These are phyloP conservation scores for Closterium sp. DNA, from an alignment of 139 green algal genomes.

Conservation along the genomic window DNA sequence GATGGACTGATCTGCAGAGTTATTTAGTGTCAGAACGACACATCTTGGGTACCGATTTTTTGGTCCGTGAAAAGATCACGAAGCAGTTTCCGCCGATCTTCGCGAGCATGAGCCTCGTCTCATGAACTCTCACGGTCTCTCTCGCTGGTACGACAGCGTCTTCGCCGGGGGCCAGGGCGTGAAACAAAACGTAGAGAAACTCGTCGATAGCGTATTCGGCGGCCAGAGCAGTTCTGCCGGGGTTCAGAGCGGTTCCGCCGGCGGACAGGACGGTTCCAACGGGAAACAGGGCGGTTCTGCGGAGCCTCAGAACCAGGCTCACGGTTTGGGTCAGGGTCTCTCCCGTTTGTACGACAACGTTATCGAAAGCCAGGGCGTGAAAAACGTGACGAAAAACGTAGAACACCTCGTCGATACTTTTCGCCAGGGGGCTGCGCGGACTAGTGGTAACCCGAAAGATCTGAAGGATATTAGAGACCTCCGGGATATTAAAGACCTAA, in stretches of 20 bases:
- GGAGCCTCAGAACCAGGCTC: background rate
- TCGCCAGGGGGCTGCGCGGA: background rate
- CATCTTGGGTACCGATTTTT: too few species aligned
- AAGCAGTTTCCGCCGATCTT: too few species aligned
- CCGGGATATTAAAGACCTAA: constrained; percentile 2
- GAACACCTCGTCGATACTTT: background rate
- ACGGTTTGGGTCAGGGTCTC: background rate
- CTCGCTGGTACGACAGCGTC: background rate
- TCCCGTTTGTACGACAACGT: background rate
- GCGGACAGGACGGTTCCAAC: background rate
- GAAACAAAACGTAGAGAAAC: too few species aligned
- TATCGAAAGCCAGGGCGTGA: background rate
- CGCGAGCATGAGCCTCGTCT: background rate
- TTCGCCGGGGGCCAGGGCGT: too few species aligned
- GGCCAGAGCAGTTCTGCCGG: background rate
- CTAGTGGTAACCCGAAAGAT: background rate
- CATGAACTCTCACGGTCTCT: background rate
- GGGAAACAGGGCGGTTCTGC: background rate
- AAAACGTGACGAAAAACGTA: background rate
- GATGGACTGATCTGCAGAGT: too few species aligned
- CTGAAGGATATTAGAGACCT: background rate
- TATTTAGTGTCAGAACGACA: too few species aligned
- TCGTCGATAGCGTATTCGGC: background rate
- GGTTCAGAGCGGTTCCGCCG: background rate
- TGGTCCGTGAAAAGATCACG: too few species aligned